Percentiles rank a stretch among this genome's conserved stretches.
phyloP scores from a whole-genome alignment of 2,329 filamentous ascomycete genomes.

The Plenodomus biglobosus region DNA sequence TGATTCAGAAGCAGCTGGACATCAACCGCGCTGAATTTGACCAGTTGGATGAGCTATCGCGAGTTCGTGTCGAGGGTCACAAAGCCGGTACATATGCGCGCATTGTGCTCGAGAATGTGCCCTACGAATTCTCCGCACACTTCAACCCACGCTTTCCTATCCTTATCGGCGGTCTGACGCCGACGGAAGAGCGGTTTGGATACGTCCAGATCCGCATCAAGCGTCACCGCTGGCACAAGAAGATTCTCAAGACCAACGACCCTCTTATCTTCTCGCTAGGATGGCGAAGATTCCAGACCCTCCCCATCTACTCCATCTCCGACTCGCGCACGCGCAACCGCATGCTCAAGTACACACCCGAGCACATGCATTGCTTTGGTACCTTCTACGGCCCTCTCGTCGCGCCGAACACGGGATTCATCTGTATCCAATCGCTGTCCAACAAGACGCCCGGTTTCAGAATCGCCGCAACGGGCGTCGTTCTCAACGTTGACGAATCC shows the following conservation, averaged over 20 bases:
- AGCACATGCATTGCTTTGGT: slow-evolving; percentile 98
- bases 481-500: slow-evolving; percentile 90
- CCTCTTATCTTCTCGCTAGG: slow-evolving; percentile 95
- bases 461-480: slow-evolving; percentile 90
- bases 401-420: slow-evolving; percentile 94
- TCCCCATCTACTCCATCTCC: slow-evolving; percentile 92
- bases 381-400: slow-evolving; percentile 95
- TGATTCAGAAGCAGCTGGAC: slow-evolving; percentile 90
- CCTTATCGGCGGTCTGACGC: slow-evolving; percentile 84
- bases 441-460: slow-evolving; percentile 86
- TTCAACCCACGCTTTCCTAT: slow-evolving; percentile 84
- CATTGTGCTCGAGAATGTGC: slow-evolving; percentile 84
- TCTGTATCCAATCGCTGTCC: slow-evolving; percentile 86
- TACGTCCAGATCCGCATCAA: slow-evolving; percentile 97
- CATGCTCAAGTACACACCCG: slow-evolving; percentile 98
- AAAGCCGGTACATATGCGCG: slow-evolving; percentile 91
- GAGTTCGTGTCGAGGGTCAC: slow-evolving; percentile 83
- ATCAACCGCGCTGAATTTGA: slow-evolving; percentile 97
- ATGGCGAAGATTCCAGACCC: slow-evolving; percentile 90
- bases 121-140: slow-evolving; percentile 81
- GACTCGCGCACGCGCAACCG: slow-evolving; percentile 91
- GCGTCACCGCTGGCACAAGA: slow-evolving; percentile 97
- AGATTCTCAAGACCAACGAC: slow-evolving; percentile 97
- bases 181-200: slow-evolving; percentile 93
- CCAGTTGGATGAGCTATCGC: slow-evolving; percentile 78